Conservation (phyloP, 163 green algal species). For the Scenedesmus sp. region DNA sequence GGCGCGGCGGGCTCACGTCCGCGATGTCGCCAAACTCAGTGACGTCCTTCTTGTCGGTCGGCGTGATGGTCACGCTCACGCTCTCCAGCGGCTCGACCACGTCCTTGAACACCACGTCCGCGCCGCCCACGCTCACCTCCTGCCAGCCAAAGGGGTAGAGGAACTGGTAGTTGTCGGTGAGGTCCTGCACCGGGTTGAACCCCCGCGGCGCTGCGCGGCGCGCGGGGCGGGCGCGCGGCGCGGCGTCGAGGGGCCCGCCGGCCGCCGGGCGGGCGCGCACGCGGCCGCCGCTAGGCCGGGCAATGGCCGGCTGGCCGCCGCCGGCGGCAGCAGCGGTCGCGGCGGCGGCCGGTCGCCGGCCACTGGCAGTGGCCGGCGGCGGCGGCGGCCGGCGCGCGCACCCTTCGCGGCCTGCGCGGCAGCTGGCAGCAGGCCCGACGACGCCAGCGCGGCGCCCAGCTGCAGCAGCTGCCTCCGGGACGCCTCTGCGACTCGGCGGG, state of each 20-base stretch:
- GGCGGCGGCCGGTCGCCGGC: no score
- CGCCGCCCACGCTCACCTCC: slow-evolving; percentile 90
- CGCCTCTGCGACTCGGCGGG: slow-evolving; percentile 21
- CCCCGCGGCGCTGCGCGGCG: slow-evolving; percentile 73
- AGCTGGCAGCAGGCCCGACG: slow-evolving; percentile 23
- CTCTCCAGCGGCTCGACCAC: slow-evolving; percentile 98
- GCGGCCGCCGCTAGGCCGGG: neutral
- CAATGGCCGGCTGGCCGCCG: no score
- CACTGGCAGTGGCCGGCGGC: no score
- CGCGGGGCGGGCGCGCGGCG: neutral
- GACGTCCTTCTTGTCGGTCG: slow-evolving; percentile 87
- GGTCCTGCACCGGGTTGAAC: slow-evolving; percentile 86
- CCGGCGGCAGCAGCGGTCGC: no score
- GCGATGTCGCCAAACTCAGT: slow-evolving; percentile 81
- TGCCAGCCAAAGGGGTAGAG: slow-evolving; percentile 98
- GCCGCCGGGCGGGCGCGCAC: neutral
- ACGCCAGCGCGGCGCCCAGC: slow-evolving; percentile 10
- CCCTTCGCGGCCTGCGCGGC: slow-evolving; percentile 38
- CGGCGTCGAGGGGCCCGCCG: neutral
- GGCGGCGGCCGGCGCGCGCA: neutral
- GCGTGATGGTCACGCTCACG: slow-evolving; percentile 88
- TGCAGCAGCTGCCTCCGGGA: slow-evolving; percentile 39
- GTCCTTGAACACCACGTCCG: slow-evolving; percentile 97
- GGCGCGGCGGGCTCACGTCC: slow-evolving; percentile 50
- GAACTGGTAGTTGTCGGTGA: slow-evolving; percentile 91